phyloP scores from a whole-genome alignment of 352 stramenopile genomes.

The Phytopythium mirpurense region DNA sequence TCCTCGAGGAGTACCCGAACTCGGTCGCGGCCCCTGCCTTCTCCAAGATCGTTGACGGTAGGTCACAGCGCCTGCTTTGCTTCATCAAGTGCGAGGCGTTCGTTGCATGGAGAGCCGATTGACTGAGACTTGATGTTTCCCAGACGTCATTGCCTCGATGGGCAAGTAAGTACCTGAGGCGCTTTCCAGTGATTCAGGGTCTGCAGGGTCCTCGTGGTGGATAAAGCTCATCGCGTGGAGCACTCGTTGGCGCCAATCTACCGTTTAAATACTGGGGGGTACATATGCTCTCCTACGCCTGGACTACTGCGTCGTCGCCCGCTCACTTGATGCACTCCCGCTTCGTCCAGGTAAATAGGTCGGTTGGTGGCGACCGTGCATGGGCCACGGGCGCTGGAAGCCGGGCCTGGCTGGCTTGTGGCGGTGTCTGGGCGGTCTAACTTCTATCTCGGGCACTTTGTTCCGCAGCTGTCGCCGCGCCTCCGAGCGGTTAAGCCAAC shows the following conservation, averaged over 20 bases:
- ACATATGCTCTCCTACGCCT: not conserved
- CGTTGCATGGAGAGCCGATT: not conserved
- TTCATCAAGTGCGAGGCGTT: too few relatives aligned
- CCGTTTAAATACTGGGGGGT: conserved; percentile 6
- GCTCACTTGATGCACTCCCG: not conserved
- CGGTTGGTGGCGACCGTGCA: not conserved
- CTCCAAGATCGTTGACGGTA: conserved; percentile 64
- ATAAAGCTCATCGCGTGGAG: not conserved
- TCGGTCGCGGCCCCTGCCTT: conserved; percentile 71
- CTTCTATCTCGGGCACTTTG: not conserved
- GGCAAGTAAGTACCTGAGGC: conserved; percentile 35
- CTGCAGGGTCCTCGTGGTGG: too few relatives aligned
- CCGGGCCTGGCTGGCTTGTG: not conserved
- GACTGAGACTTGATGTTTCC: conserved; percentile 8
- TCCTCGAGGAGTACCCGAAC: conserved; percentile 87
- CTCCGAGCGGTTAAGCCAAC: too few relatives aligned
- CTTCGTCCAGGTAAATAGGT: conserved; percentile 4
- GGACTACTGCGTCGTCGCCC: not conserved
- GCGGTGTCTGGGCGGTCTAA: not conserved
- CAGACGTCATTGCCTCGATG: conserved; percentile 55
- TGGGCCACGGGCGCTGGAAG: not conserved
- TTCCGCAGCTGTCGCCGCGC: too few relatives aligned
- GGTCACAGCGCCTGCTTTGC: not conserved
- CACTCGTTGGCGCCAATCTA: too few relatives aligned
- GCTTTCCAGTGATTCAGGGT: not conserved